Evolutionary conservation across 768 basidiomycete genomes (phyloP).

Genomic region (Lanmaoa pseudosensibilis): DNA sequence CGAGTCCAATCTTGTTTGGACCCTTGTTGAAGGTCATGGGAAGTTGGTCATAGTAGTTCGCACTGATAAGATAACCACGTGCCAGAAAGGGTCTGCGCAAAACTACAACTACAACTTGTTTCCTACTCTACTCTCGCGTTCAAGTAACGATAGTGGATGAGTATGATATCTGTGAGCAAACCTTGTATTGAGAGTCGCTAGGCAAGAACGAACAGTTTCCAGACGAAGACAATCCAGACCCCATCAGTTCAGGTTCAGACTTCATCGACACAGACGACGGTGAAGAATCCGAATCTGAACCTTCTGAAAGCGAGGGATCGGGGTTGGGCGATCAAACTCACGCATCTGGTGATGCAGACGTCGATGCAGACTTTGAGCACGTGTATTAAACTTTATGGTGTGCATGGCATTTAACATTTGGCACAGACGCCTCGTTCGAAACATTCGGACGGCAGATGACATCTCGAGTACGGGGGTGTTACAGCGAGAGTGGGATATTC

Average conservation of each 20-base stretch:
- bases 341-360: conserved; percentile 15
- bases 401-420: neutral
- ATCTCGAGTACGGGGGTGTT: conserved; percentile 32
- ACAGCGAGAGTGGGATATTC: neutral
- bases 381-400: neutral
- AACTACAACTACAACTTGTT: too few species aligned
- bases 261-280: neutral
- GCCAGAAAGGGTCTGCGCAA: too few species aligned
- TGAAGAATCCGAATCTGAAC: neutral
- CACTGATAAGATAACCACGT: too few species aligned
- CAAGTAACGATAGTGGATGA: conserved; percentile 13
- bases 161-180: conserved; percentile 20
- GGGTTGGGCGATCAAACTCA: neutral
- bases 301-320: neutral
- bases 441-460: conserved; percentile 49
- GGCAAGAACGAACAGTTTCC: conserved; percentile 31
- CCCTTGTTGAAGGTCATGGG: too few species aligned
- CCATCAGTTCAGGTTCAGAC: conserved; percentile 6
- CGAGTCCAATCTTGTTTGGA: neutral
- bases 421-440: conserved; percentile 63
- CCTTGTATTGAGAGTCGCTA: conserved; percentile 56
- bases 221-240: conserved; percentile 9
- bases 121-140: too few species aligned
- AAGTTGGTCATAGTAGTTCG: too few species aligned
- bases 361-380: conserved; percentile 26